A percentile compares a stretch with the other conserved stretches of the same genome.
Conservation (phyloP, 2,329 filamentous ascomycete genomes). For the Huntiella decipiens region DNA sequence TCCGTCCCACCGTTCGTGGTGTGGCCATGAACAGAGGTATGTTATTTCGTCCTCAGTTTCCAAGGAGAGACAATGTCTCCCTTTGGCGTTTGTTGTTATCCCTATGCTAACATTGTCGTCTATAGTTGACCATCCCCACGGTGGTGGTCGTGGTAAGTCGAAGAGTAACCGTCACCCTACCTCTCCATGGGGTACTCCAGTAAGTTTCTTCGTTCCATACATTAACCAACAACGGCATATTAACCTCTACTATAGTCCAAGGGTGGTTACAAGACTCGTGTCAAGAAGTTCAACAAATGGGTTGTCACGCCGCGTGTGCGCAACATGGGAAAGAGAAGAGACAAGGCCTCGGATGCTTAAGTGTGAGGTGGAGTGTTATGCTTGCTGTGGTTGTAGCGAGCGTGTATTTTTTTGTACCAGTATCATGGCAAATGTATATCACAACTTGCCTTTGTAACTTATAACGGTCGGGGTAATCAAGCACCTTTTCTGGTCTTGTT, state of each 20-base stretch:
- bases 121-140: slow-evolving; percentile 81
- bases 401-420: slow-evolving; percentile 8
- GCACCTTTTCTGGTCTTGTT: too few relatives aligned
- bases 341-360: slow-evolving; percentile 27
- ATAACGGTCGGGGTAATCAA: background rate
- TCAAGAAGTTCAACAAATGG: slow-evolving; percentile 81
- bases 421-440: slow-evolving; percentile 6
- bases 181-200: slow-evolving; percentile 89
- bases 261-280: slow-evolving; percentile 79
- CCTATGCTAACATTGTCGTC: background rate
- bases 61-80: background rate
- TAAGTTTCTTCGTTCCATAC: slow-evolving; percentile 30
- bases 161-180: slow-evolving; percentile 95
- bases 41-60: slow-evolving; percentile 13
- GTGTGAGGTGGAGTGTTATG: background rate
- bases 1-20: slow-evolving; percentile 87
- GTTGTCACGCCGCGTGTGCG: slow-evolving; percentile 67
- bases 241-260: slow-evolving; percentile 38
- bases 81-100: background rate
- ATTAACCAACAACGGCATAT: slow-evolving; percentile 5
- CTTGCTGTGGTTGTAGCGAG: background rate
- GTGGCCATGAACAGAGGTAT: slow-evolving; percentile 92
- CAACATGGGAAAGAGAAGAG: slow-evolving; percentile 77
- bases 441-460: slow-evolving; percentile 9
- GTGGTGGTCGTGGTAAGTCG: slow-evolving; percentile 96